Base-by-base conservation (phyloP, 169 alveolate species). In the Plasmodium vivax region DNA sequence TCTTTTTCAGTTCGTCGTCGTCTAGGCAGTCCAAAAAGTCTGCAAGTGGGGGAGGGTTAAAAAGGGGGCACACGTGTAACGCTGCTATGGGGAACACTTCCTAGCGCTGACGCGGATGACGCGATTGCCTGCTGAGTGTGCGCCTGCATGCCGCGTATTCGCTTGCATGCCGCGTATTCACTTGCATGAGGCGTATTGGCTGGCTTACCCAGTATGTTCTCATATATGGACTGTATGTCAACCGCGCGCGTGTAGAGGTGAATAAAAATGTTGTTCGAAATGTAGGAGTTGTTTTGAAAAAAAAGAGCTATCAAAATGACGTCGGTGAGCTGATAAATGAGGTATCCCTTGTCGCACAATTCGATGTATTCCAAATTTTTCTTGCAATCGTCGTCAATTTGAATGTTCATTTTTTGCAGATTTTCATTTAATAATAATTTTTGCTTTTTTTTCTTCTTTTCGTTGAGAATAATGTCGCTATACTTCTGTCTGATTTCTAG, bases 401-500 rank as follows among this genome's bases (percentile, higher is more conserved):
- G 94, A 41, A 90, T 90, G 34, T 90, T 90, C 94, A 90, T 80
- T 80, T 90, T 90, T 80, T 90, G 54, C 36, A 90, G 47, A 43
- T 79, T 90, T 36, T 90, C 90, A 68, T 80, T 90, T 90, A 90
- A 72, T 90, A 62, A n/a, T 16, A 62, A 56, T 19, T 80, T 90
- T 34, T 62, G 32, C 43, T 74, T 54, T 75, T 85, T 77, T 90
- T 90, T 90, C 36, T 80, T 90, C 34, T 90, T 90, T 38, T 90
- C 94, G 72, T 90, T 90, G 23, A 34, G 81, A 74, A 90, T 80
- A 23, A 90, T 68, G 16, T 90, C 94, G 72, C 47, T 41, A 38
- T 90, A 90, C 80, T 90, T 90, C 36, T 90, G 94, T 23, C 94
- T 90, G 7, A 90, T 79, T 90, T 90, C 94, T 90, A 90, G 74